Base-by-base conservation (phyloP, 192 early-diverging fungal species). In the Rhizoclosmatium sp. region DNA sequence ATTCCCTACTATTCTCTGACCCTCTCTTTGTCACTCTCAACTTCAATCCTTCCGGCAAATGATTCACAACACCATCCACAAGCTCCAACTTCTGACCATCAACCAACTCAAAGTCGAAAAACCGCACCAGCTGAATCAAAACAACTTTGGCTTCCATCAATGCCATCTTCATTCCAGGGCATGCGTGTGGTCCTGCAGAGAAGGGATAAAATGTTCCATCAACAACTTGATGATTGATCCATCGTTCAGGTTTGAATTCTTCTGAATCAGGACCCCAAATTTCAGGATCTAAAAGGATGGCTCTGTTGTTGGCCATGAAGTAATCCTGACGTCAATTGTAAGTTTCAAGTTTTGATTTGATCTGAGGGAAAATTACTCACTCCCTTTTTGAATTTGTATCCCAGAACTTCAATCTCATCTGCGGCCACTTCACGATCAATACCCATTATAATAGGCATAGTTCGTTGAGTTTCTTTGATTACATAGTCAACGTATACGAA, bases 211-310 rank as follows among this genome's bases (percentile, higher is more conserved):
- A 82, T 12, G 80, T 67, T 10, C 68, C 80, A 56, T 56, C 54
- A 14, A n/a, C 10, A 56, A 56, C 54, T 14, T n/a, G 9, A 56
- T 31, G 10, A 48, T 14, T 5, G 46, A 70, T 62, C 86, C 87
- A 91, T 19, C 90, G 82, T 69, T 91, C 90, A 0, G 90, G 90
- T 0, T 82, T 76, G 66, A 90, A 91, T 59, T 84, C 61, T 4
- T 92, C 84, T 3, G 86, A 85, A 80, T 90, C 85, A 23, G 71
- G 69, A 4, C 86, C 86, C 86, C 89, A 90, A 59, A 82, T 72
- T 9, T 76, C 65, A 47, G 67, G 79, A 23, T 81, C 80, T 14
- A 78, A 60, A 1, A 59, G 81, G 40, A 83, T 21, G 39, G 70
- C 61, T 31, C 75, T 80, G 23, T 82, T 49, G 12, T 76, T 76